These are phyloP conservation scores for Diaporthe citriasiana DNA, from an alignment of 2,329 filamentous ascomycete species.

Conservation along the genomic window DNA sequence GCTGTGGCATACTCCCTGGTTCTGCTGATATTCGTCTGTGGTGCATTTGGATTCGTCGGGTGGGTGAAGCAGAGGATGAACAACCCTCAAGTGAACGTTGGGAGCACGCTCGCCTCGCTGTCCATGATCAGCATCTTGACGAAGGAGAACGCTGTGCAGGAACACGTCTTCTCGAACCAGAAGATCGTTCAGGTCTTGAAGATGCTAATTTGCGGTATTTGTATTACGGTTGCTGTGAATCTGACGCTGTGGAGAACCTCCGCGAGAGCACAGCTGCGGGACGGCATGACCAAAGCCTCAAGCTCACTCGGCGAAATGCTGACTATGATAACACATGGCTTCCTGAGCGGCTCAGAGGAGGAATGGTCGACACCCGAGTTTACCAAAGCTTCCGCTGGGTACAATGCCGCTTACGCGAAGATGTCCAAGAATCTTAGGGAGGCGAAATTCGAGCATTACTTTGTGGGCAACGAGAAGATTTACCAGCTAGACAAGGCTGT, in stretches of 20 bases:
- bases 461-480: conserved; percentile 82
- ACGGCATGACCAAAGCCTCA: conserved; percentile 81
- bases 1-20: conserved; percentile 83
- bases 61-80: conserved; percentile 88
- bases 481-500: conserved; percentile 85
- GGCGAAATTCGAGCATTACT: conserved; percentile 90
- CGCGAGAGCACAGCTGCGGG: conserved; percentile 79
- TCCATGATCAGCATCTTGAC: conserved; percentile 92
- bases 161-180: conserved; percentile 82
- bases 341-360: conserved; percentile 85
- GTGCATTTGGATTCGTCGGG: conserved; percentile 87
- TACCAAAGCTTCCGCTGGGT: conserved; percentile 70
- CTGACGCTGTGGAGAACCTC: conserved; percentile 84
- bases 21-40: conserved; percentile 86
- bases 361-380: conserved; percentile 80
- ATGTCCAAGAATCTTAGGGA: conserved; percentile 86
- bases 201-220: conserved; percentile 85
- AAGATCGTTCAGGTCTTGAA: conserved; percentile 88
- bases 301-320: conserved; percentile 85
- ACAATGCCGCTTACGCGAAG: conserved; percentile 76
- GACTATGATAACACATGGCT: conserved; percentile 84
- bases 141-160: conserved; percentile 90
- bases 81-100: conserved; percentile 85
- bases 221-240: conserved; percentile 80
- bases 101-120: conserved; percentile 87